Evolutionary conservation across 176 grass and related monocot species (phyloP), one percentile per base, ranked within the genome.

Genomic region (Hordeum marinum): DNA sequence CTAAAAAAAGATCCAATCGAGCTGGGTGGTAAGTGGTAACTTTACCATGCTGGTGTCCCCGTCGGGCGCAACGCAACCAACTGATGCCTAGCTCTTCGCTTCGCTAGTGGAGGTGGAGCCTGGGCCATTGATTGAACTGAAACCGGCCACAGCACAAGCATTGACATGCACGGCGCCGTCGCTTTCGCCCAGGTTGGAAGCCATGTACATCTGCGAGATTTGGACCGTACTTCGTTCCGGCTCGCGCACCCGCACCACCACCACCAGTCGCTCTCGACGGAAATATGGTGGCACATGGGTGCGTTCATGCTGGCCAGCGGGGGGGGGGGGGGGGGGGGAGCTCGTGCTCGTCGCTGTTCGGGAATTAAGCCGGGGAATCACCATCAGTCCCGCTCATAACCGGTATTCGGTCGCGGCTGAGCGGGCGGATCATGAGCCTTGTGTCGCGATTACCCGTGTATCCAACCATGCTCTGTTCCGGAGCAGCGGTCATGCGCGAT

Each of bases 131-230:
- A n/a, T 9, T 67, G 72, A 55, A 58, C 62, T 71, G 52, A 23
- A 14, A n/a, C n/a, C 9, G 23, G 11, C 23, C 10, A n/a, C 29
- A 23, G 11, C 52, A 83, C 65, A 20, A 69, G 62, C 52, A 32
- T 35, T 15, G 4, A n/a, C n/a, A 69, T 27, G 34, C 41, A 52
- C 41, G 66, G 27, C 68, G 35, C 13, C 70, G 72, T 90, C 88
- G 83, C 74, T 86, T 54, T 90, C 88, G 72, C 79, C 83, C 83
- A 90, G 88, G 72, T 72, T 90, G 88, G 83, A 48, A 54, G 13
- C 63, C 88, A 82, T 72, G 68, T n/a, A 12, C 8, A 18, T 58
- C 35, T 48, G 68, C 32, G 76, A 60, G 55, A 15, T 48, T 18
- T 23, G 43, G 62, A 60, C 35, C 14, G 62, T 55, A 24, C 24